phyloP scores from a whole-genome alignment of 2,329 filamentous ascomycete genomes.

The Colletotrichum siamense region DNA sequence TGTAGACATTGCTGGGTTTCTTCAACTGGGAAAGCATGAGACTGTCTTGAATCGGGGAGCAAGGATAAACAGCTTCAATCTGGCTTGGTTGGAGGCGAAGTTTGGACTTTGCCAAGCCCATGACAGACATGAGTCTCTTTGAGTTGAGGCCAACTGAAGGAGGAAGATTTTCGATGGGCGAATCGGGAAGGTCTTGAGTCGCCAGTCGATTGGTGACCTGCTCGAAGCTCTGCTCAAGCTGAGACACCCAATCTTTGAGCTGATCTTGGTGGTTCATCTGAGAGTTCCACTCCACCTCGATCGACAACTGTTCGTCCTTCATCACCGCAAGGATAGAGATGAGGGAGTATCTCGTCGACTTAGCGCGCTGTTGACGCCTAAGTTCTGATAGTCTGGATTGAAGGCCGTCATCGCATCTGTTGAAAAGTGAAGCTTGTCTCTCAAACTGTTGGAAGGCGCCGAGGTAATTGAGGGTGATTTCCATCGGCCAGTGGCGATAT shows the following conservation, averaged over 20 bases:
- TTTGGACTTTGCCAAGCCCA: neutral
- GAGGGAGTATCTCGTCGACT: neutral
- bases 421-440: constrained; percentile 29
- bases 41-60: constrained; percentile 9
- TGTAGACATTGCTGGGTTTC: neutral
- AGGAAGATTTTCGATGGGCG: neutral
- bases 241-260: neutral
- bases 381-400: neutral
- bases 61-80: neutral
- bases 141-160: neutral
- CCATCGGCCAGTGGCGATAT: constrained; percentile 25
- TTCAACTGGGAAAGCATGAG: constrained; percentile 13
- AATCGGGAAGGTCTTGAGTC: neutral
- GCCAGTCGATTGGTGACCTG: neutral
- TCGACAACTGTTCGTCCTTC: neutral
- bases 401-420: neutral
- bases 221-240: neutral
- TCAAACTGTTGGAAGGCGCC: constrained; percentile 35
- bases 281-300: constrained; percentile 9
- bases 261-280: constrained; percentile 1
- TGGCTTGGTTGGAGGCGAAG: neutral
- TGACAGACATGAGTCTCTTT: neutral
- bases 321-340: neutral
- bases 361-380: neutral
- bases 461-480: constrained; percentile 32